Conservation (phyloP, 2,329 filamentous ascomycete genomes). For the Samsoniella hepiali region DNA sequence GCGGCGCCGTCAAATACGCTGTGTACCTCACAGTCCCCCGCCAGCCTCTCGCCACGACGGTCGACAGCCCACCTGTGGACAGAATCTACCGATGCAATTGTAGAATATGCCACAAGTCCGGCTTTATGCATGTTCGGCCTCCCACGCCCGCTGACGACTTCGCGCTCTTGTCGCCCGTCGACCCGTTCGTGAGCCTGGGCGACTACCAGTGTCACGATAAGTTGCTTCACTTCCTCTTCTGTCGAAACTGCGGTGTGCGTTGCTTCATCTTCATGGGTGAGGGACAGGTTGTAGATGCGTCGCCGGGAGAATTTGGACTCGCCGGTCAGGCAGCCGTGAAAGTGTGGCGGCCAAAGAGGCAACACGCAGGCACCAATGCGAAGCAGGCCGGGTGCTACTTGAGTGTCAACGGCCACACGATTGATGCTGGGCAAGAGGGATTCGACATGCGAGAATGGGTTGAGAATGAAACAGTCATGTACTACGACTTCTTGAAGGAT, state of each 20-base stretch:
- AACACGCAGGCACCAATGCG: background rate
- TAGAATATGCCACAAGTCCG: slow-evolving; percentile 46
- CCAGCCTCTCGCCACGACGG: background rate
- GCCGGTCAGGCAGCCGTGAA: background rate
- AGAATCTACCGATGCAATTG: slow-evolving; percentile 44
- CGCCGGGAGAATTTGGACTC: slow-evolving; percentile 22
- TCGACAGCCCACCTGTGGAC: background rate
- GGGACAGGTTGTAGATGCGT: slow-evolving; percentile 22
- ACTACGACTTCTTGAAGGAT: slow-evolving; percentile 24
- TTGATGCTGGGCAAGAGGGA: slow-evolving; percentile 37
- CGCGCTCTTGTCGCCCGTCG: slow-evolving; percentile 40
- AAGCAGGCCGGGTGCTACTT: slow-evolving; percentile 28
- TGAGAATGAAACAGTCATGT: slow-evolving; percentile 33
- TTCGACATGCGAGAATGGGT: slow-evolving; percentile 36
- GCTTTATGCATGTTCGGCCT: slow-evolving; percentile 44
- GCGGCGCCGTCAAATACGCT: slow-evolving; percentile 39
- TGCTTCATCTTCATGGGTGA: slow-evolving; percentile 40
- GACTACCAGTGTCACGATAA: slow-evolving; percentile 38
- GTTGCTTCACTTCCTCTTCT: slow-evolving; percentile 43
- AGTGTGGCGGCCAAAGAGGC: background rate
- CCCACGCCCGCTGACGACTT: slow-evolving; percentile 39
- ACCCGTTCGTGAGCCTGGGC: slow-evolving; percentile 36
- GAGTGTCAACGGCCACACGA: slow-evolving; percentile 36
- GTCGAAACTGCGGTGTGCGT: slow-evolving; percentile 43
- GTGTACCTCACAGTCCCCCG: slow-evolving; percentile 39